Base-by-base conservation (phyloP, 352 stramenopile genomes). In the Pythium oligandrum region DNA sequence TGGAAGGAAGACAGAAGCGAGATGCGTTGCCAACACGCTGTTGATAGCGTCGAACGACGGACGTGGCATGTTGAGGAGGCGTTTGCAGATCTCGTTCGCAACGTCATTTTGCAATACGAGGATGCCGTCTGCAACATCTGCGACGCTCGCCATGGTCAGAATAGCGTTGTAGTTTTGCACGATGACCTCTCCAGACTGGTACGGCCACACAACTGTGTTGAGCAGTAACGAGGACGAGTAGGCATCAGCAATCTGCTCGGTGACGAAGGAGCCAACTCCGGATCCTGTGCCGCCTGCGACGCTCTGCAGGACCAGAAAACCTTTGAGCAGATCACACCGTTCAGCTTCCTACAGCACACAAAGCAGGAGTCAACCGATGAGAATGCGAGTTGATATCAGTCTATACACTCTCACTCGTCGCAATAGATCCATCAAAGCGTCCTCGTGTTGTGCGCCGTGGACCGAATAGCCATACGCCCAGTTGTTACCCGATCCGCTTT, bases 141-240 rank as follows among this genome's bases (percentile, higher is more conserved):
- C 61, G 17, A 96, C 76, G 38, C 80, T 75, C 30, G 86, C 84
- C 54, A 93, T 87, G 2, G 83, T 95, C 30, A 96, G 81, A 49
- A 95, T 61, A n/a, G 83, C 69, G 66, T 96, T 96, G 69, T 96
- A 96, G 61, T 93, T 93, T 57, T 96, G 87, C 42, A 96, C 82
- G 36, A 95, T 91, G 9, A 94, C 82, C 57, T 96, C 85, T 3
- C 87, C 87, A 11, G 79, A 75, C 10, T 68, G 61, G 56, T 95
- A 85, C n/a, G 86, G 86, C 80, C 84, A 93, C 53, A 96, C 81
- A 33, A 90, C 75, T 7, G 74, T 66, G 60, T 95, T 94, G 9
- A 93, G 53, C 34, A 83, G 52, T 9, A 69, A 73, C 5, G 64
- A 62, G 10, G 63, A 67, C 17, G 82, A 75, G 53, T 83, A 88